These are phyloP conservation scores for Lachnellula occidentalis DNA, from an alignment of 2,329 filamentous ascomycete genomes.

Conservation along the genomic window DNA sequence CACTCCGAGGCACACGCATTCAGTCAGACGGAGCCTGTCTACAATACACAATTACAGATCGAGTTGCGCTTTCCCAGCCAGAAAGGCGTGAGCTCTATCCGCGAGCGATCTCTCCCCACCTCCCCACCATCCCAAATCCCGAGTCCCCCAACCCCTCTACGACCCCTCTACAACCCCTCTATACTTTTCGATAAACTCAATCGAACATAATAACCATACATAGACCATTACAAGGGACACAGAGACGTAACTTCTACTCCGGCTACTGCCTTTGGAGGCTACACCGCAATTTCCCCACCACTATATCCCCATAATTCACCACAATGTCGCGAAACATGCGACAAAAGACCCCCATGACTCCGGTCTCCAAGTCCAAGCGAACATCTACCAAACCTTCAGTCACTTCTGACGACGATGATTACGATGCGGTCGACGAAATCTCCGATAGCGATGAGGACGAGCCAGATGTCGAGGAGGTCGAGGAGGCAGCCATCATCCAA, in stretches of 20 bases:
- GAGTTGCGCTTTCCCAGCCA: constrained; percentile 22
- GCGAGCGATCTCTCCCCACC: constrained; percentile 11
- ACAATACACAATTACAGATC: constrained; percentile 28
- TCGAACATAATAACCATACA: constrained; percentile 3
- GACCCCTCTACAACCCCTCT: constrained; percentile 6
- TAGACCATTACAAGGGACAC: background rate
- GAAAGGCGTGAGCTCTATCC: constrained; percentile 23
- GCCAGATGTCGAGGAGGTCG: constrained; percentile 68
- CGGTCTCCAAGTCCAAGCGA: constrained; percentile 18
- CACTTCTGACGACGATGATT: constrained; percentile 59
- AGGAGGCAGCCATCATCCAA: constrained; percentile 66
- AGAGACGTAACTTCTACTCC: constrained; percentile 1
- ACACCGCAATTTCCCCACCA: constrained; percentile 19
- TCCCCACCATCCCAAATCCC: constrained; percentile 8
- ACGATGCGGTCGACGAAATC: constrained; percentile 73
- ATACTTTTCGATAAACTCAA: constrained; percentile 15
- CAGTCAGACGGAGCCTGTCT: constrained; percentile 27
- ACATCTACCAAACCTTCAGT: constrained; percentile 41
- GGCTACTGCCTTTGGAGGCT: background rate
- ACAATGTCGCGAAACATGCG: constrained; percentile 44
- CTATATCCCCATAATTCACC: constrained; percentile 1
- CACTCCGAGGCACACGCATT: too few relatives aligned
- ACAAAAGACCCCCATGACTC: constrained; percentile 40
- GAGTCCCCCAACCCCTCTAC: constrained; percentile 1
- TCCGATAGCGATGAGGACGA: constrained; percentile 75